Base-by-base conservation (phyloP, 2,329 filamentous ascomycete genomes). In the Epichloe brachyelytri region DNA sequence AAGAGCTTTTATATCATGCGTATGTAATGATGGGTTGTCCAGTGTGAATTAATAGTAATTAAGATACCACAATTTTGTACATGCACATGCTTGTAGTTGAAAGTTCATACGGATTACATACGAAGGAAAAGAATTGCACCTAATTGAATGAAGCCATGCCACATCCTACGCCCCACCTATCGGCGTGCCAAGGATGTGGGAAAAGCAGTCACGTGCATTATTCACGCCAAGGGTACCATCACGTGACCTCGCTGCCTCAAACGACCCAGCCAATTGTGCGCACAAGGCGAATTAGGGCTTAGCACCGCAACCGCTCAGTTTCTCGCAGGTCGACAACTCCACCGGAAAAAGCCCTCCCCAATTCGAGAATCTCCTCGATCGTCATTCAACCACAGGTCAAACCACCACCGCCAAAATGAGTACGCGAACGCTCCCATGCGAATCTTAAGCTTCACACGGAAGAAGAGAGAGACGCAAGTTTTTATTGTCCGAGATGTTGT, bases 331-430 rank as follows among this genome's bases (percentile, higher is more conserved):
- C 54, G 56, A 59, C 19, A 61, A 66, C 62, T 67, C 65, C 63
- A 67, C 64, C 62, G 62, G 64, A 66, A 67, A 65, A 60, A 57
- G 56, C 60, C 56, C 55, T 30, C 14, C 49, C 58, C 60, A 64
- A 61, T 57, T 60, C 60, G 62, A 62, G 60, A 65, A 67, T 63
- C 62, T 59, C 60, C 48, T 62, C 57, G 59, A 62, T 62, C 62
- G 64, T 64, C 65, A 64, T 60, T 62, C 63, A 64, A 66, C 65
- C 61, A 66, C 66, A 65, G 64, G 63, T 57, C 64, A 60, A 66
- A 65, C 61, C 60, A 68, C 63, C 62, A 72, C 71, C 71, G 73
- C 67, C 73, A 78, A 76, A 71, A 78, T 78, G 75, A 78, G 75
- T 78, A 77, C 63, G 75, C 77, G 52, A 22, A 34, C 19, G 40